Conservation (phyloP, 139 green algal species). For the Spirogloea muscicola region DNA sequence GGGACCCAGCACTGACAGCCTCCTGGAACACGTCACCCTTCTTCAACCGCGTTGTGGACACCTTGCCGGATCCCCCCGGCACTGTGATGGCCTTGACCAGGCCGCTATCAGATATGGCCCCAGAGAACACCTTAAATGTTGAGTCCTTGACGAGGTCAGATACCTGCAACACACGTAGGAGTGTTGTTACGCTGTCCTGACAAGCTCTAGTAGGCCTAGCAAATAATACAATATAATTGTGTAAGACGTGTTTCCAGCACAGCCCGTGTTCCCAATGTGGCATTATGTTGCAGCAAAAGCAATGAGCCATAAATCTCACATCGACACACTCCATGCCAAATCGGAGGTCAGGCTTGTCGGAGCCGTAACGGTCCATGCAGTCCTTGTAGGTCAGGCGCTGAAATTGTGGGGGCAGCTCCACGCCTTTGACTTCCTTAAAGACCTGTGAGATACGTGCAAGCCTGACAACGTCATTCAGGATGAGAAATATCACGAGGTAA, state of each 20-base stretch:
- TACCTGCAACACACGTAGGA: constrained; percentile 6
- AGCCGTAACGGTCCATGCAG: constrained; percentile 77
- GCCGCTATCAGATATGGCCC: constrained; percentile 61
- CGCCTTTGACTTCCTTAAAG: constrained; percentile 54
- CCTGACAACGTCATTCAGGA: background rate
- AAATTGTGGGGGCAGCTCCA: constrained; percentile 67
- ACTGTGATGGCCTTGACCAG: constrained; percentile 81
- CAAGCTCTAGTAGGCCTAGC: too few relatives aligned
- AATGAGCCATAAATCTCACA: too few relatives aligned
- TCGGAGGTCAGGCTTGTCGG: constrained; percentile 68
- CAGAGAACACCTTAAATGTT: constrained; percentile 82
- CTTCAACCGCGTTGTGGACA: constrained; percentile 62
- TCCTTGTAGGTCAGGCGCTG: constrained; percentile 82
- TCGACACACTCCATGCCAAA: constrained; percentile 76
- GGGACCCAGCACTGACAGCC: constrained; percentile 60
- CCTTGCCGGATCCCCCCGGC: constrained; percentile 65
- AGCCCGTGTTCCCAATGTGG: too few relatives aligned
- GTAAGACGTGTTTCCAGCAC: too few relatives aligned
- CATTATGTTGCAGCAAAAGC: too few relatives aligned
- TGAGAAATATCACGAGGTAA: background rate
- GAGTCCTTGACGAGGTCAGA: constrained; percentile 59
- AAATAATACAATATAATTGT: too few relatives aligned
- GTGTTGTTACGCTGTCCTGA: too few relatives aligned
- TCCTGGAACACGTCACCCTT: constrained; percentile 61
- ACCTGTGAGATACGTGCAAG: constrained; percentile 3